Evolutionary conservation across 805 yeast species (phyloP).

Genomic region (Hemisphaericaspora nanyangensis): DNA sequence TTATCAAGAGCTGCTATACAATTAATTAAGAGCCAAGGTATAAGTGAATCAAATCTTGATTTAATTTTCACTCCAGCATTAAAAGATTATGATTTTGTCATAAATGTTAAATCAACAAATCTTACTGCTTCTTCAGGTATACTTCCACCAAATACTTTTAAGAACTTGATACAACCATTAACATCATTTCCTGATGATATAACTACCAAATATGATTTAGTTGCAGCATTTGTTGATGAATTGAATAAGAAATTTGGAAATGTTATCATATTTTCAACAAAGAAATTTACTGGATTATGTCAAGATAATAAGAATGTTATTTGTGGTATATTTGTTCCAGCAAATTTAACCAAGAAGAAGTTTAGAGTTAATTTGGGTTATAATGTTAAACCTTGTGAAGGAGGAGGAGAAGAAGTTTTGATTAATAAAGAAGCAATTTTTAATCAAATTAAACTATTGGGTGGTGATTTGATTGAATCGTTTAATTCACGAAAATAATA

Average conservation of each 20-base stretch:
- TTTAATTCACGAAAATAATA: constrained; percentile 32
- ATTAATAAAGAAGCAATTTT: constrained; percentile 72
- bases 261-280: constrained; percentile 65
- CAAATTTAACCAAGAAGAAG: constrained; percentile 53
- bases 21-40: constrained; percentile 46
- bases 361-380: constrained; percentile 79
- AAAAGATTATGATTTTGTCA: constrained; percentile 78
- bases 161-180: constrained; percentile 50
- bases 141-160: constrained; percentile 50
- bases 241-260: constrained; percentile 62
- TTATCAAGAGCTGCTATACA: constrained; percentile 72
- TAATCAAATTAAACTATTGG: constrained; percentile 64
- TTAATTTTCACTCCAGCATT: constrained; percentile 76
- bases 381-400: constrained; percentile 63
- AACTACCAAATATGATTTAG: constrained; percentile 55
- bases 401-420: constrained; percentile 46
- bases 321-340: constrained; percentile 79
- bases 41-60: constrained; percentile 37
- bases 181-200: constrained; percentile 44
- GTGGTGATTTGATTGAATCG: constrained; percentile 55
- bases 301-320: constrained; percentile 59
- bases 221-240: constrained; percentile 55
- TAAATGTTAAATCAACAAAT: constrained; percentile 49
- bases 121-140: constrained; percentile 51
- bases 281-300: constrained; percentile 50